Conservation (phyloP, 148 eudicot species). For the Tetragonia tetragonoides region DNA sequence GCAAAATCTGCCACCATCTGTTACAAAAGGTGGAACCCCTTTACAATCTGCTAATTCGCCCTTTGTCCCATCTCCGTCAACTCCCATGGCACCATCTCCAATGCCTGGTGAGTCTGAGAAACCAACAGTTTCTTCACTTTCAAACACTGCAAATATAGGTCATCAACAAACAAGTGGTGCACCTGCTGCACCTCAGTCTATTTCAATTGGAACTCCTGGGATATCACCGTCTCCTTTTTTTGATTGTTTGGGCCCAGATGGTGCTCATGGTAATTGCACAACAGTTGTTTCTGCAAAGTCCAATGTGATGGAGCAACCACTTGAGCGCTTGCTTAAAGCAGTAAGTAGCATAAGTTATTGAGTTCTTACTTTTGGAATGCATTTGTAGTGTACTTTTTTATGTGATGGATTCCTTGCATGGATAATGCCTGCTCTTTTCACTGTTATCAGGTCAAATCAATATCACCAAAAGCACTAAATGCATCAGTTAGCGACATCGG, state of each 20-base stretch:
- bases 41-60: conserved; percentile 85
- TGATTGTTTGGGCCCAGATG: conserved; percentile 72
- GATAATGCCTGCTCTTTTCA: conserved; percentile 11
- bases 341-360: conserved; percentile 37
- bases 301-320: conserved; percentile 70
- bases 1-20: conserved; percentile 50
- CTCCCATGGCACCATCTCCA: conserved; percentile 82
- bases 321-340: conserved; percentile 80
- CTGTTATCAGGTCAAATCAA: conserved; percentile 64
- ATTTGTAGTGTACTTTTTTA: background rate
- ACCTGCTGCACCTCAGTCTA: conserved; percentile 58
- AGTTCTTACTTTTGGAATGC: background rate
- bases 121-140: conserved; percentile 55
- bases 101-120: conserved; percentile 84
- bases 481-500: conserved; percentile 79
- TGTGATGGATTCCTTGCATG: background rate
- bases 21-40: conserved; percentile 70
- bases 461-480: conserved; percentile 63
- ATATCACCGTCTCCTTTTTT: conserved; percentile 96
- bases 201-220: conserved; percentile 97
- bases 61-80: conserved; percentile 70
- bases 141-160: conserved; percentile 54
- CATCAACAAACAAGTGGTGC: conserved; percentile 57
- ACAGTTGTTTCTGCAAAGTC: conserved; percentile 66
- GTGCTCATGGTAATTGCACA: conserved; percentile 48